Evolutionary conservation across 352 stramenopile genomes (phyloP).

Genomic region (Aphanomyces cochlioides): DNA sequence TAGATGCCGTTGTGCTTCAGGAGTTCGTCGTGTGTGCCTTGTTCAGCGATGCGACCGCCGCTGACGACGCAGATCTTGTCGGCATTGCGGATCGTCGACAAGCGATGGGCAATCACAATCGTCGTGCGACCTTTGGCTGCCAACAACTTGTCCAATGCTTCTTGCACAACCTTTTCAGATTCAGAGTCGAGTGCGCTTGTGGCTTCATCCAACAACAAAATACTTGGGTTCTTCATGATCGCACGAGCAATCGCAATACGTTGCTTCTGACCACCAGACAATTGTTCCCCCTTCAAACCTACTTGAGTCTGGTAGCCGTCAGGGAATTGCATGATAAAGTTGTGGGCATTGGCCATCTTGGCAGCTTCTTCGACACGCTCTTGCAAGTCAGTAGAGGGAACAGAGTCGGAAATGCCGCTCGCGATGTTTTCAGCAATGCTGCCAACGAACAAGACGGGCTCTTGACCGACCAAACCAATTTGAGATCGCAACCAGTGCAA

Average conservation of each 20-base stretch:
- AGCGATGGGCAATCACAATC: slow-evolving; percentile 85
- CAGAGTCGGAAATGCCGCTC: slow-evolving; percentile 14
- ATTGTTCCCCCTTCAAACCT: slow-evolving; percentile 36
- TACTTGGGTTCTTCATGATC: slow-evolving; percentile 42
- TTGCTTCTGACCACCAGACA: slow-evolving; percentile 47
- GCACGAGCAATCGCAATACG: slow-evolving; percentile 43
- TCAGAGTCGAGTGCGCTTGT: slow-evolving; percentile 81
- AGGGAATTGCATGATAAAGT: slow-evolving; percentile 42
- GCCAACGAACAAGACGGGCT: slow-evolving; percentile 30
- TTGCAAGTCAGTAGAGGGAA: slow-evolving; percentile 14
- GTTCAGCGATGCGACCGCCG: slow-evolving; percentile 29
- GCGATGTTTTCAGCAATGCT: slow-evolving; percentile 35
- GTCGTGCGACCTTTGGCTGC: slow-evolving; percentile 68
- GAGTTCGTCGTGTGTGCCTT: slow-evolving; percentile 32
- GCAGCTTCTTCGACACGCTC: slow-evolving; percentile 29
- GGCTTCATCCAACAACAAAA: slow-evolving; percentile 65
- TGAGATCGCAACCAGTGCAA: slow-evolving; percentile 41
- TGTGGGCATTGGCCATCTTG: slow-evolving; percentile 42
- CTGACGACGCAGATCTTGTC: slow-evolving; percentile 42
- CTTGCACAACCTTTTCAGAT: slow-evolving; percentile 80
- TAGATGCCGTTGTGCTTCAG: slow-evolving; percentile 38
- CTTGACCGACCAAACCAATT: slow-evolving; percentile 40
- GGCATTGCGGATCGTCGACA: slow-evolving; percentile 67
- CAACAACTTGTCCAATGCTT: slow-evolving; percentile 68
- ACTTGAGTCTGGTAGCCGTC: slow-evolving; percentile 43